These are phyloP conservation scores for Microcera coccophila DNA, from an alignment of 2,329 filamentous ascomycete species.

Conservation along the genomic window DNA sequence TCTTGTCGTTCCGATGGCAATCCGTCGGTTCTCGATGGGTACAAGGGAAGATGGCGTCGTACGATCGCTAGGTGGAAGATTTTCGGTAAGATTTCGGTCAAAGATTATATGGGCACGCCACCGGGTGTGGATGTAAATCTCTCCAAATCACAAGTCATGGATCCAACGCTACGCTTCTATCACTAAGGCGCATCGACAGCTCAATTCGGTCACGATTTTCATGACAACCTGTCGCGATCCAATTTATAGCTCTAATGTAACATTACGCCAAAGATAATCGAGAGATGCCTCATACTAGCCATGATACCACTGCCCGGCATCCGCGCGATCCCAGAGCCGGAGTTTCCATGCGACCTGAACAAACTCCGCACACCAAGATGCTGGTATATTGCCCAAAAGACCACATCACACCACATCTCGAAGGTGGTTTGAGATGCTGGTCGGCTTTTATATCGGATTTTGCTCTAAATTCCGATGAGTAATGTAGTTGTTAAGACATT, in stretches of 20 bases:
- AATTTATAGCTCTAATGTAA: too few relatives aligned
- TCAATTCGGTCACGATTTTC: neutral
- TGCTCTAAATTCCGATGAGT: neutral
- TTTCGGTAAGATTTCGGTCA: slow-evolving; percentile 1
- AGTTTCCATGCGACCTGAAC: too few relatives aligned
- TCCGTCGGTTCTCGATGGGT: slow-evolving; percentile 22
- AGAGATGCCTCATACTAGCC: too few relatives aligned
- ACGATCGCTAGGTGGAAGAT: slow-evolving; percentile 12
- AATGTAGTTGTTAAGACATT: neutral
- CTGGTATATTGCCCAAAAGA: too few relatives aligned
- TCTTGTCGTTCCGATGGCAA: slow-evolving; percentile 10
- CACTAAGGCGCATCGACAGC: too few relatives aligned
- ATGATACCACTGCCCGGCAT: too few relatives aligned
- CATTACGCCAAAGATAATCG: too few relatives aligned
- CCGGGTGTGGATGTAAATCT: neutral
- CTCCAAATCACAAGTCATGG: neutral
- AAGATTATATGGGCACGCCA: neutral
- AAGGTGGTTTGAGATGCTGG: neutral
- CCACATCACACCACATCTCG: too few relatives aligned
- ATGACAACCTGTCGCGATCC: neutral
- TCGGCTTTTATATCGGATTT: slow-evolving; percentile 1
- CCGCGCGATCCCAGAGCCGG: too few relatives aligned
- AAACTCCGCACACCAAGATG: too few relatives aligned
- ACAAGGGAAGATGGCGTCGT: slow-evolving; percentile 19
- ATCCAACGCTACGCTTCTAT: neutral